Conservation (phyloP, 148 eudicot genomes). For the Hydrangea macrophylla region DNA sequence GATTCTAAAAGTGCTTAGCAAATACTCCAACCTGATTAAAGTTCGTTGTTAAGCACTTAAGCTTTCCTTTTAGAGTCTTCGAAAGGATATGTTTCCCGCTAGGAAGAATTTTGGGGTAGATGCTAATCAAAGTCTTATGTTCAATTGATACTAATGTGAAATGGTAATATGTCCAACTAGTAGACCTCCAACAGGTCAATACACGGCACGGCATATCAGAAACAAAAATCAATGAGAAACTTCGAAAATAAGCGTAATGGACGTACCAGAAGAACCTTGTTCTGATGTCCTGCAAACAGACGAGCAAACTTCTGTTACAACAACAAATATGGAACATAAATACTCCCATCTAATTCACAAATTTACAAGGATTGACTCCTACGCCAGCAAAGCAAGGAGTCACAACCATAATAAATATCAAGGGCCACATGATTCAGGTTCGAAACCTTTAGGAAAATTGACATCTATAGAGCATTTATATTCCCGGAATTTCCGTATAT, state of each 20-base stretch:
- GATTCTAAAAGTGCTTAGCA: background rate
- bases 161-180: conserved; percentile 1
- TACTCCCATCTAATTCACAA: too few relatives aligned
- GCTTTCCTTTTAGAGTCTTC: background rate
- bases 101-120: conserved; percentile 9
- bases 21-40: background rate
- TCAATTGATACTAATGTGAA: conserved; percentile 10
- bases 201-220: background rate
- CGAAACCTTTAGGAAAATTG: too few relatives aligned
- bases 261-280: conserved; percentile 82
- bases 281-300: conserved; percentile 72
- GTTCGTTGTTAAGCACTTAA: background rate
- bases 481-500: too few relatives aligned
- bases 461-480: too few relatives aligned
- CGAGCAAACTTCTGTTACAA: conserved; percentile 15
- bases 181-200: background rate
- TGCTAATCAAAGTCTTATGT: background rate
- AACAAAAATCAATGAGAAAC: conserved; percentile 5
- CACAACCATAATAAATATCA: too few relatives aligned
- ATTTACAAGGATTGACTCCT: too few relatives aligned
- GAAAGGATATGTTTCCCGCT: too few relatives aligned
- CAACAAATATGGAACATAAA: conserved; percentile 2
- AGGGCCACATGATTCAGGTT: too few relatives aligned
- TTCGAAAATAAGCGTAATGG: background rate
- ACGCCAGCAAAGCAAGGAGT: too few relatives aligned